Base-by-base conservation (phyloP, 108 stramenopile genomes). In the Asterionellopsis glacialis region DNA sequence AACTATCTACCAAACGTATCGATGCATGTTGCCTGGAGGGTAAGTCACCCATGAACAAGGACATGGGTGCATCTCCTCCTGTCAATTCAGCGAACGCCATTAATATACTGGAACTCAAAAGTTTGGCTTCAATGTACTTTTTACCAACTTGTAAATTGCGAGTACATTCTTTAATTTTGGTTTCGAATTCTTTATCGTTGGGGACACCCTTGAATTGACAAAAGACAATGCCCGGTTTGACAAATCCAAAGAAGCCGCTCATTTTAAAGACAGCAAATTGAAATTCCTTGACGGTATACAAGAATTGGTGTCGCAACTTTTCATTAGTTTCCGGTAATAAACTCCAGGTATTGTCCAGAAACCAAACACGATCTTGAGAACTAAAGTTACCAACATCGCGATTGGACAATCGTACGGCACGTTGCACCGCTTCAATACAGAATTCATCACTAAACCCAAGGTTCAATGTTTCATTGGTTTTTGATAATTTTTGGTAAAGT, bases 311-410 rank as follows among this genome's bases (percentile, higher is more conserved):
- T n/a, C 81, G 74, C 48, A 82, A 42, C 0, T 59, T 52, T 53
- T 64, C 59, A 56, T 82, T 82, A 21, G 56, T 63, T 63, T 82
- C 81, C 9, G 76, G 76, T 22, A 82, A 51, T 23, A 82, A 55
- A 50, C 68, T 76, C 81, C 81, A 82, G 6, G 81, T 74, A 59
- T 77, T 77, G 65, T 74, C 72, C 38, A 82, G 48, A 41, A 82
- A 82, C 25, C 33, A 60, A 33, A 43, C 42, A 16, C 53, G 61
- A 76, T 82, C 81, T 2, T 48, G 11, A 33, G 65, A 52, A 38
- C 60, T 63, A 67, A 82, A 82, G 39, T 82, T 82, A 15, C 52
- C 71, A 5, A 78, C 55, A 60, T 82, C 81, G 25, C 59, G 51
- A 44, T 78, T 78, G 45, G 50, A 26, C 13, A 82, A 16, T 19